A percentile compares a stretch with the other conserved stretches of the same genome.
phyloP scores from a whole-genome alignment of 805 yeast species.

The Hanseniaspora lachancei region DNA sequence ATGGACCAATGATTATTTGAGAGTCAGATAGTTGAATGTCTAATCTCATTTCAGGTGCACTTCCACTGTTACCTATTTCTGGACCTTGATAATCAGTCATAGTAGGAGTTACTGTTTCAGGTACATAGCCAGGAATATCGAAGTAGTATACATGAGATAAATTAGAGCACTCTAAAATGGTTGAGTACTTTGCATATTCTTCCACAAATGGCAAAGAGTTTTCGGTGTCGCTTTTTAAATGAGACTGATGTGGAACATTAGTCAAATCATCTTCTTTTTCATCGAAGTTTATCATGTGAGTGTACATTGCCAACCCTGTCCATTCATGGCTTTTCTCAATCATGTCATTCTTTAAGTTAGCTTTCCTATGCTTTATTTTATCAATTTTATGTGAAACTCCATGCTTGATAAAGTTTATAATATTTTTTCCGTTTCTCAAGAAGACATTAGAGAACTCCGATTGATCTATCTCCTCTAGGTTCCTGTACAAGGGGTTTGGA shows the following conservation, averaged over 20 bases:
- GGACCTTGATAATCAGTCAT: slow-evolving; percentile 31
- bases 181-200: slow-evolving; percentile 75
- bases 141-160: slow-evolving; percentile 47
- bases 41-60: slow-evolving; percentile 48
- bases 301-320: slow-evolving; percentile 67
- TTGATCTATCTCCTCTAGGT: slow-evolving; percentile 9
- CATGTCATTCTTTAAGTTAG: slow-evolving; percentile 13
- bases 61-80: slow-evolving; percentile 46
- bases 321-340: slow-evolving; percentile 33
- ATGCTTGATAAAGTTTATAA: neutral
- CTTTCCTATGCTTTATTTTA: slow-evolving; percentile 8
- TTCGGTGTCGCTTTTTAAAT: slow-evolving; percentile 20
- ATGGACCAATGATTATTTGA: slow-evolving; percentile 78
- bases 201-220: slow-evolving; percentile 17
- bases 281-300: slow-evolving; percentile 22
- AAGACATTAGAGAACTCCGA: slow-evolving; percentile 18
- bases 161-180: slow-evolving; percentile 47
- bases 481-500: slow-evolving; percentile 57
- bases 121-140: slow-evolving; percentile 60
- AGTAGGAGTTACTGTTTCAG: slow-evolving; percentile 28
- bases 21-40: slow-evolving; percentile 47
- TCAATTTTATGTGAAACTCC: neutral
- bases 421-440: slow-evolving; percentile 11
- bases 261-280: slow-evolving; percentile 13
- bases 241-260: slow-evolving; percentile 24